A percentile compares a stretch with the other conserved stretches of the same genome.
Evolutionary conservation across 768 basidiomycete species (phyloP).

Genomic region (Amanita pallidorosea): DNA sequence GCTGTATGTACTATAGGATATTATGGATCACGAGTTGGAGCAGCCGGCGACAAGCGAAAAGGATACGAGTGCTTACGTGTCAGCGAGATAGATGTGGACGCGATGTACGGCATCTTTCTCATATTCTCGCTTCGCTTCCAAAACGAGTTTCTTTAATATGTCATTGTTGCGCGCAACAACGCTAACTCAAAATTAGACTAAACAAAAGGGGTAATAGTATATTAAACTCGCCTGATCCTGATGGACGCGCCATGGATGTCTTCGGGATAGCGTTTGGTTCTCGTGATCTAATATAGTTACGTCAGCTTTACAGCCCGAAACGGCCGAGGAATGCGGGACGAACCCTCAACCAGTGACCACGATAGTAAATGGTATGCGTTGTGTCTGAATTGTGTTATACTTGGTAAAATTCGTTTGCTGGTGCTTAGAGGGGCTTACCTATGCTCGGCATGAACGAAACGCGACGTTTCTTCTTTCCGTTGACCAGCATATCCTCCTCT

Average conservation of each 20-base stretch:
- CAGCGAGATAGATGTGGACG: conserved; percentile 82
- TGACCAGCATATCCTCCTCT: conserved; percentile 43
- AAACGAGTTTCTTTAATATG: conserved; percentile 75
- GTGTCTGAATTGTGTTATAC: conserved; percentile 39
- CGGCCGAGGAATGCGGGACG: conserved; percentile 13
- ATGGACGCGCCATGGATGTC: conserved; percentile 65
- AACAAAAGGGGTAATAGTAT: neutral
- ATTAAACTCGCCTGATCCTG: conserved; percentile 60
- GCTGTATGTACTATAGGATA: conserved; percentile 52
- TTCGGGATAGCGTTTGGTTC: conserved; percentile 67
- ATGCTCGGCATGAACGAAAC: conserved; percentile 82
- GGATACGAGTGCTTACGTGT: conserved; percentile 50
- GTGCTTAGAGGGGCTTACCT: conserved; percentile 30
- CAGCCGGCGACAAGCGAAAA: conserved; percentile 5
- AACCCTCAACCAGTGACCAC: conserved; percentile 81
- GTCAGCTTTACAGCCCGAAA: conserved; percentile 10
- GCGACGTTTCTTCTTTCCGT: conserved; percentile 65
- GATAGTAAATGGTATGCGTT: conserved; percentile 84
- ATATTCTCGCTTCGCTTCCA: conserved; percentile 82
- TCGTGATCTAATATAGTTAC: conserved; percentile 48
- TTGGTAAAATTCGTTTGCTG: neutral
- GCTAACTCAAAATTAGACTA: conserved; percentile 25
- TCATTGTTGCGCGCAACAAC: conserved; percentile 85
- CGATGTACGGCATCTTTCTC: conserved; percentile 88
- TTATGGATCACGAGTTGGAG: conserved; percentile 2